These are phyloP conservation scores for Metschnikowia aberdeeniae DNA, from an alignment of 805 yeast genomes.

Conservation along the genomic window DNA sequence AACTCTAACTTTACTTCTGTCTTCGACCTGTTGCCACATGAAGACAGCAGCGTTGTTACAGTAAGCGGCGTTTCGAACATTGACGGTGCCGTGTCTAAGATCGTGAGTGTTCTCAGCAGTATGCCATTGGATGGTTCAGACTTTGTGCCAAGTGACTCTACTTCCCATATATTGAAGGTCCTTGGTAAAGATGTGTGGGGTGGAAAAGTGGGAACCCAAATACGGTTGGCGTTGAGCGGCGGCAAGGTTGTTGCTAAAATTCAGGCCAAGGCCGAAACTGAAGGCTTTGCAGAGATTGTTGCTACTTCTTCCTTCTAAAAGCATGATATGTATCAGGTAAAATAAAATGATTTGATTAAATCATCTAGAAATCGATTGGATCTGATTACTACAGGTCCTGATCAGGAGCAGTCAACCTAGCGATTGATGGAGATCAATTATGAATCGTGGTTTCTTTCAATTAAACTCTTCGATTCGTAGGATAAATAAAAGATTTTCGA, in stretches of 20 bases:
- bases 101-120: constrained; percentile 46
- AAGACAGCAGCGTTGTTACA: constrained; percentile 66
- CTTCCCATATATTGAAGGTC: constrained; percentile 71
- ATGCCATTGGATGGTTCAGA: constrained; percentile 73
- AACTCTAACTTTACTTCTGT: constrained; percentile 68
- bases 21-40: constrained; percentile 65
- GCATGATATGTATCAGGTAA: neutral
- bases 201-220: constrained; percentile 49
- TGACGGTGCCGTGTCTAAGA: constrained; percentile 44
- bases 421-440: too few relatives aligned
- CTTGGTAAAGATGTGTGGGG: constrained; percentile 72
- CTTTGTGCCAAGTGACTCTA: constrained; percentile 52
- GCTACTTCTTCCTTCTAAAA: constrained; percentile 8
- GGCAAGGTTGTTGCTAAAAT: constrained; percentile 60
- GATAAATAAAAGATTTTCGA: too few relatives aligned
- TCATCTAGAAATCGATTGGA: too few relatives aligned
- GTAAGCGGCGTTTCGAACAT: constrained; percentile 42
- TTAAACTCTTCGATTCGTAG: too few relatives aligned
- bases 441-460: too few relatives aligned
- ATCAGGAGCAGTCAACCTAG: too few relatives aligned
- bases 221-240: constrained; percentile 49
- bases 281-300: constrained; percentile 21
- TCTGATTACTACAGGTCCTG: too few relatives aligned
- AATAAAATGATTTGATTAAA: neutral
- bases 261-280: constrained; percentile 47